phyloP scores from a whole-genome alignment of 2,329 filamentous ascomycete genomes.

The Trichoderma atroviride region DNA sequence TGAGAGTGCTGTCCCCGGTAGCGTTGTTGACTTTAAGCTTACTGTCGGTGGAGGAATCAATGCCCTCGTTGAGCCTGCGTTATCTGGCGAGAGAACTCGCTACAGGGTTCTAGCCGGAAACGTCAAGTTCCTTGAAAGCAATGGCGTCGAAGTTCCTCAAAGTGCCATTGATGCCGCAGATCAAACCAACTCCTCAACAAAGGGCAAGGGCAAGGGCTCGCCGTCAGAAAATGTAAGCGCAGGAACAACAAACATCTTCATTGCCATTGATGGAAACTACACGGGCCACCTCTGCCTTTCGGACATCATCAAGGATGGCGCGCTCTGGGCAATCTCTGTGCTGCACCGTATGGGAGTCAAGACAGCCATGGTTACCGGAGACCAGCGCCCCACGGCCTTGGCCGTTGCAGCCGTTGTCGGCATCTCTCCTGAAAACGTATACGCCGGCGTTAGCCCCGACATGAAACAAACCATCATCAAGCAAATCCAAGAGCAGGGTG shows the following conservation, averaged over 20 bases:
- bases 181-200: constrained; percentile 54
- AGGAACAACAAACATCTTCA: constrained; percentile 88
- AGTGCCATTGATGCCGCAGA: constrained; percentile 66
- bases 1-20: constrained; percentile 79
- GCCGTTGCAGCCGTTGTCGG: constrained; percentile 83
- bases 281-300: constrained; percentile 81
- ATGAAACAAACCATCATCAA: constrained; percentile 88
- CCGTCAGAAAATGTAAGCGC: constrained; percentile 40
- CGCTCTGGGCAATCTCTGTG: constrained; percentile 77
- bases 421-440: constrained; percentile 74
- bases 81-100: constrained; percentile 66
- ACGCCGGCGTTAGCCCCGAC: constrained; percentile 84
- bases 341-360: constrained; percentile 83
- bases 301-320: constrained; percentile 89
- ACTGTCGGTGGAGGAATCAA: constrained; percentile 83
- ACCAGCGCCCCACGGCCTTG: constrained; percentile 81
- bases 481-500: constrained; percentile 71
- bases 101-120: constrained; percentile 87
- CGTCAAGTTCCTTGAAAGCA: constrained; percentile 71
- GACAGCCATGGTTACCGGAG: constrained; percentile 90
- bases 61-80: constrained; percentile 76
- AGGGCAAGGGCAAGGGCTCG: constrained; percentile 29
- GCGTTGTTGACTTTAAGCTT: constrained; percentile 81
- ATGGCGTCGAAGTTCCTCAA: constrained; percentile 66
- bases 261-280: constrained; percentile 81